Evolutionary conservation across 2,329 filamentous ascomycete genomes (phyloP).

Genomic region (Trichoderma cornu-damae): DNA sequence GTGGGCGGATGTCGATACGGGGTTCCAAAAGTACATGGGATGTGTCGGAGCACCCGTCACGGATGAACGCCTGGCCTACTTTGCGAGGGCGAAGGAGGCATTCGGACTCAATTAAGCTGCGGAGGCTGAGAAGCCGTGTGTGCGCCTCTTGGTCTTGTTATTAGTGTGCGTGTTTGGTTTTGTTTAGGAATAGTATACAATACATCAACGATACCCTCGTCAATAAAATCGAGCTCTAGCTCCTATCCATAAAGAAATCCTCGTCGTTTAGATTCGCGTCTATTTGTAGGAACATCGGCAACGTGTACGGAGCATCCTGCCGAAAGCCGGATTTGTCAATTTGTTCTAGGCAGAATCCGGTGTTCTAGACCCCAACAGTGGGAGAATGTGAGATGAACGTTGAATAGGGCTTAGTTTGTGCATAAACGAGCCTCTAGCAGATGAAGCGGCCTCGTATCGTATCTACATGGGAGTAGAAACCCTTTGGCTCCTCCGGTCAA

Average conservation of each 20-base stretch:
- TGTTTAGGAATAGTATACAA: background rate
- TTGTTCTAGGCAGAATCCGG: background rate
- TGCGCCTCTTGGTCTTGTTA: background rate
- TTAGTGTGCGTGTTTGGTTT: background rate
- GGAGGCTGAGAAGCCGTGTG: background rate
- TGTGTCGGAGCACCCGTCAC: constrained; percentile 40
- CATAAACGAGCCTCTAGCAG: constrained; percentile 7
- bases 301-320: background rate
- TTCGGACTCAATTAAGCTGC: constrained; percentile 34
- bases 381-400: background rate
- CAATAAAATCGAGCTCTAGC: background rate
- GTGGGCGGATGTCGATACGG: constrained; percentile 35
- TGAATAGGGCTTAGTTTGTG: constrained; percentile 1
- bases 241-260: background rate
- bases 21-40: constrained; percentile 42
- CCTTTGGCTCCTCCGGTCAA: background rate
- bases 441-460: constrained; percentile 1
- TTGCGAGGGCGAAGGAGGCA: constrained; percentile 43
- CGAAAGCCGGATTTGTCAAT: background rate
- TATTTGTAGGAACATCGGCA: background rate
- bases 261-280: background rate
- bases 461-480: background rate
- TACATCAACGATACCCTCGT: background rate
- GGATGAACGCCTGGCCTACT: constrained; percentile 37
- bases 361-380: background rate